Conservation (phyloP, 2,329 filamentous ascomycete genomes). For the Aspergillus nomiae region DNA sequence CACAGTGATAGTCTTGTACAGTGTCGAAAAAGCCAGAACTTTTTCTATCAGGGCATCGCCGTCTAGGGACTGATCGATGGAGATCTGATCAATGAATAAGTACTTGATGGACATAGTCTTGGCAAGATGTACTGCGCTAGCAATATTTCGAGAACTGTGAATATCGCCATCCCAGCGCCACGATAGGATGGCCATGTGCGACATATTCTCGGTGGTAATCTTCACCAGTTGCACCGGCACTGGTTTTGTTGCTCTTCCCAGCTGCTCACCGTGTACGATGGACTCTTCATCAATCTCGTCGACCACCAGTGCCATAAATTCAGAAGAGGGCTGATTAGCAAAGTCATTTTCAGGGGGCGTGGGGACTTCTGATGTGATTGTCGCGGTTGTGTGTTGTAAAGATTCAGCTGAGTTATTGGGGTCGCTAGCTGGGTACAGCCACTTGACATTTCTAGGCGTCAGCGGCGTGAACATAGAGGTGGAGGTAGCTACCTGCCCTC, state of each 20-base stretch:
- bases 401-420: too few species aligned
- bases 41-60: background rate
- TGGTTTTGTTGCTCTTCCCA: too few species aligned
- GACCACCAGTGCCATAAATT: too few species aligned
- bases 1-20: background rate
- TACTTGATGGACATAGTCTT: background rate
- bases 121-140: background rate
- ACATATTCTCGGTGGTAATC: too few species aligned
- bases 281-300: too few species aligned
- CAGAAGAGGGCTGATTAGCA: too few species aligned
- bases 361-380: too few species aligned
- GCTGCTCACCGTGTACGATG: too few species aligned
- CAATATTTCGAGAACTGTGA: background rate
- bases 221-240: too few species aligned
- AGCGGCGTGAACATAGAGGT: background rate
- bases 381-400: too few species aligned
- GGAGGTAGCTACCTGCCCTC: background rate
- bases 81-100: background rate
- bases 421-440: too few species aligned
- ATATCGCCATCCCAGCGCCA: background rate
- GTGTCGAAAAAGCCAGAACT: background rate
- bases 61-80: background rate
- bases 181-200: background rate
- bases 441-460: background rate
- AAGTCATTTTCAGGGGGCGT: too few species aligned